Evolutionary conservation across 768 basidiomycete species (phyloP).

Genomic region (Scleroderma citrinum): DNA sequence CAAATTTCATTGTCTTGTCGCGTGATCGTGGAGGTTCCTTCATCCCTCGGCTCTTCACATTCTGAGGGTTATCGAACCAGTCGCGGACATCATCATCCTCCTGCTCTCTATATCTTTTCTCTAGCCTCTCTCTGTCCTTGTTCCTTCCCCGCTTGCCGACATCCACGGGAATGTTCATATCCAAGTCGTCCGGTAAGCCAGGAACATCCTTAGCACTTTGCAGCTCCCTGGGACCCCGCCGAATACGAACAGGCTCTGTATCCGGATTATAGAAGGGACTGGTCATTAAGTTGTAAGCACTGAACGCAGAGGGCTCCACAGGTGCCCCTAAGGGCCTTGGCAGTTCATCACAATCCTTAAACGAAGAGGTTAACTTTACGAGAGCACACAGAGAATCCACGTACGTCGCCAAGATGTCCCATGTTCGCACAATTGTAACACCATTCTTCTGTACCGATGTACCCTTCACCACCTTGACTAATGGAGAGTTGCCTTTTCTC

Average conservation of each 20-base stretch:
- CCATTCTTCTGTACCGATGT: slow-evolving; percentile 68
- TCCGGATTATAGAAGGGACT: slow-evolving; percentile 61
- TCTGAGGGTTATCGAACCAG: slow-evolving; percentile 52
- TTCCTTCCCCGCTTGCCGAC: slow-evolving; percentile 62
- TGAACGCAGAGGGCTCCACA: slow-evolving; percentile 61
- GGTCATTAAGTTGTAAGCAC: slow-evolving; percentile 49
- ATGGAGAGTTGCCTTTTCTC: slow-evolving; percentile 43
- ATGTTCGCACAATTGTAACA: slow-evolving; percentile 73
- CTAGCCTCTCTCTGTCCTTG: slow-evolving; percentile 53
- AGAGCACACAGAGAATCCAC: slow-evolving; percentile 19
- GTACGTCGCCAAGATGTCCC: slow-evolving; percentile 78
- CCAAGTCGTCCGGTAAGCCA: slow-evolving; percentile 39
- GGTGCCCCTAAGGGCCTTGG: slow-evolving; percentile 37
- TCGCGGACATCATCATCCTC: slow-evolving; percentile 57
- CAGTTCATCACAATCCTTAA: slow-evolving; percentile 57
- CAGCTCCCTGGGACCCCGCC: slow-evolving; percentile 36
- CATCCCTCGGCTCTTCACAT: slow-evolving; percentile 24
- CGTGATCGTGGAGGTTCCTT: slow-evolving; percentile 8
- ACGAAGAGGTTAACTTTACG: background rate
- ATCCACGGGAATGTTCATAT: slow-evolving; percentile 42
- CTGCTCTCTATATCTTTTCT: slow-evolving; percentile 42
- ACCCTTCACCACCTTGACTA: slow-evolving; percentile 74
- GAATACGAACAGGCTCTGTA: slow-evolving; percentile 26
- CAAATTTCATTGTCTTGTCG: slow-evolving; percentile 34
- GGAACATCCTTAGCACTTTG: slow-evolving; percentile 18